Conservation (phyloP, 2,329 filamentous ascomycete species). For the Huntiella bhutanensis region DNA sequence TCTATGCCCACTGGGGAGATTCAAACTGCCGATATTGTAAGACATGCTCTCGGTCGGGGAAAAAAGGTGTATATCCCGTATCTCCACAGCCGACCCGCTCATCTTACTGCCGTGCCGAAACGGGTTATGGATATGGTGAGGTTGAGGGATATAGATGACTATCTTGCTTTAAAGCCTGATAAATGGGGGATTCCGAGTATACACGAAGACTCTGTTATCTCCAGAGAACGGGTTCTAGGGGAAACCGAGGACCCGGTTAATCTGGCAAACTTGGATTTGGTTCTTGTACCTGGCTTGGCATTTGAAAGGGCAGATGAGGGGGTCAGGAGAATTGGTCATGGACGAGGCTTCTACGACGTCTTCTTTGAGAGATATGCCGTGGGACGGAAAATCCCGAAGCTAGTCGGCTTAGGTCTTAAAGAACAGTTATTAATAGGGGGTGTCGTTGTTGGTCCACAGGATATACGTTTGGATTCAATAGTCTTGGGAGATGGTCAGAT, state of each 20-base stretch:
- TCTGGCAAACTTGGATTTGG: constrained; percentile 50
- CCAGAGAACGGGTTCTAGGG: constrained; percentile 56
- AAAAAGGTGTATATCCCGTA: constrained; percentile 90
- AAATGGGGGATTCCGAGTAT: constrained; percentile 92
- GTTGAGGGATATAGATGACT: constrained; percentile 54
- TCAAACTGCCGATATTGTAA: constrained; percentile 65
- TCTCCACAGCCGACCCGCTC: constrained; percentile 43
- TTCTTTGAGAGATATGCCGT: constrained; percentile 61
- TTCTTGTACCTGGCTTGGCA: constrained; percentile 81
- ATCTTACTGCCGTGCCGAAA: constrained; percentile 32
- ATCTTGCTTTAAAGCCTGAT: constrained; percentile 56
- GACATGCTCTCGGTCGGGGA: constrained; percentile 53
- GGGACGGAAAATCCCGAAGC: constrained; percentile 23
- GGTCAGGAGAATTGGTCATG: constrained; percentile 70
- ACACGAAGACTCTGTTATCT: constrained; percentile 40
- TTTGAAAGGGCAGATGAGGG: constrained; percentile 47
- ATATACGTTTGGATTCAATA: constrained; percentile 5
- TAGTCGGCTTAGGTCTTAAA: constrained; percentile 68
- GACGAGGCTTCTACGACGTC: constrained; percentile 92
- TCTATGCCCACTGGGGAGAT: constrained; percentile 84
- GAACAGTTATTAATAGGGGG: constrained; percentile 17
- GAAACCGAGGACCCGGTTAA: constrained; percentile 29
- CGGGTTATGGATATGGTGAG: constrained; percentile 89
- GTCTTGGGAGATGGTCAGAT: constrained; percentile 9
- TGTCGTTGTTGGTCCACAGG: constrained; percentile 4